These are phyloP conservation scores for Chaetomiaceae sp. DNA, from an alignment of 2,329 filamentous ascomycete species.

Conservation along the genomic window DNA sequence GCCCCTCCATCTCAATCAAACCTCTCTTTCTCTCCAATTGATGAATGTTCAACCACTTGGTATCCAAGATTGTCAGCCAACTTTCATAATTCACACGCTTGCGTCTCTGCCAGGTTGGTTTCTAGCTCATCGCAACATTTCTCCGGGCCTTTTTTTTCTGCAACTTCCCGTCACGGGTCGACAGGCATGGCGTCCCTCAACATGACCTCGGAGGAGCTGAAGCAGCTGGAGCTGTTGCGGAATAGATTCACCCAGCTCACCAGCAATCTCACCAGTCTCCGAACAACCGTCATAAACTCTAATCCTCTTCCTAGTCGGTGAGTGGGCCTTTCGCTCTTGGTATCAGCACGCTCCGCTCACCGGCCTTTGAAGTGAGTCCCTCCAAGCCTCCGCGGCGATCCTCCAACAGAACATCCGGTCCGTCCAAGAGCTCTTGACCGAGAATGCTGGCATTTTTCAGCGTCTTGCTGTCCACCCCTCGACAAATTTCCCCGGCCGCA, in stretches of 20 bases:
- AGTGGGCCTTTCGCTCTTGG: slow-evolving; percentile 21
- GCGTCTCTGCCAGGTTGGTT: no score
- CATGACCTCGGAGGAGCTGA: slow-evolving; percentile 56
- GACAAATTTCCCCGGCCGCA: slow-evolving; percentile 68
- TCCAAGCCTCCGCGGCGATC: slow-evolving; percentile 68
- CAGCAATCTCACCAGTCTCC: slow-evolving; percentile 62
- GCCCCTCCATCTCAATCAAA: not conserved
- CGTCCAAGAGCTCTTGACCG: slow-evolving; percentile 60
- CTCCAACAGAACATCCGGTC: slow-evolving; percentile 66
- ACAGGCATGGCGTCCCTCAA: slow-evolving; percentile 42
- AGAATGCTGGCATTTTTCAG: slow-evolving; percentile 63
- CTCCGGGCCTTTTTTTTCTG: no score
- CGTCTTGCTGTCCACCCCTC: slow-evolving; percentile 71
- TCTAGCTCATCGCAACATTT: not conserved
- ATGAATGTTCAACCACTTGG: no score
- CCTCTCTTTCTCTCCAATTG: no score
- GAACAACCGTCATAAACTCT: slow-evolving; percentile 55
- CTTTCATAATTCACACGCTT: not conserved
- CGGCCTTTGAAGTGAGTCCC: slow-evolving; percentile 51
- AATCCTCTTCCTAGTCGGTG: slow-evolving; percentile 66
- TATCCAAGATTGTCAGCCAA: no score
- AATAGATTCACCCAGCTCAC: slow-evolving; percentile 65
- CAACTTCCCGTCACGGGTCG: not conserved
- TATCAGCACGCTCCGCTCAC: not conserved
- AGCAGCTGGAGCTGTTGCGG: slow-evolving; percentile 66